Percentiles rank a stretch among this genome's conserved stretches.
phyloP scores from a whole-genome alignment of 1,139 yeast species.

The Suhomyces coccinellae region DNA sequence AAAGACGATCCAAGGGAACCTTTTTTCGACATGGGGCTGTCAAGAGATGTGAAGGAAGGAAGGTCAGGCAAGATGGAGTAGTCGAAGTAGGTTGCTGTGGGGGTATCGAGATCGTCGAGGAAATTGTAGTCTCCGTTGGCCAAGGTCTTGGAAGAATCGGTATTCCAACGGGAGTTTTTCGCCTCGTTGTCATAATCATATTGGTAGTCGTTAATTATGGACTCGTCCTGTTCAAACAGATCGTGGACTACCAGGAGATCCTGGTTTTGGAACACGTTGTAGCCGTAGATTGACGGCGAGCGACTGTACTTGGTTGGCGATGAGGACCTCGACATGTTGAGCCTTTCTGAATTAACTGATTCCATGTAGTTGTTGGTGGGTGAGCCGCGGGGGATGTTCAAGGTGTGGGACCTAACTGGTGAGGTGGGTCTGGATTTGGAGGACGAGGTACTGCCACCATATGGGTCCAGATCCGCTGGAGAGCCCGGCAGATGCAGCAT shows the following conservation, averaged over 20 bases:
- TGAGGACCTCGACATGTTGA: conserved; percentile 24
- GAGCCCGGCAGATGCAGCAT: conserved; percentile 5
- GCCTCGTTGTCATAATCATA: conserved; percentile 13
- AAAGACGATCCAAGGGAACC: neutral
- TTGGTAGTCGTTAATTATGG: conserved; percentile 8
- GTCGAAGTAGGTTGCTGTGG: conserved; percentile 37
- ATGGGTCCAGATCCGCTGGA: neutral
- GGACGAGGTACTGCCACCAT: neutral
- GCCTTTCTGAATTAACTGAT: conserved; percentile 3
- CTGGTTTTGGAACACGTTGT: conserved; percentile 3
- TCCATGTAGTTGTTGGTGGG: conserved; percentile 7
- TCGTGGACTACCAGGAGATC: conserved; percentile 1
- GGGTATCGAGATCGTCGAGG: conserved; percentile 23
- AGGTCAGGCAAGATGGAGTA: conserved; percentile 44
- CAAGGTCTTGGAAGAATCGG: conserved; percentile 3
- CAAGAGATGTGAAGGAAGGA: conserved; percentile 22
- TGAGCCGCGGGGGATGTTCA: conserved; percentile 10
- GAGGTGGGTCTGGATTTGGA: neutral
- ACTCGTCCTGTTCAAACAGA: conserved; percentile 4
- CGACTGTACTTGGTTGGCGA: conserved; percentile 30
- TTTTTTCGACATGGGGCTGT: conserved; percentile 10
- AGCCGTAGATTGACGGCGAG: conserved; percentile 19
- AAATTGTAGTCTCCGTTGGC: conserved; percentile 12
- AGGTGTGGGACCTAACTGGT: neutral
- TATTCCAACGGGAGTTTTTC: conserved; percentile 9